These are phyloP conservation scores for Periconia sp. DNA, from an alignment of 2,329 filamentous ascomycete species.

Conservation along the genomic window DNA sequence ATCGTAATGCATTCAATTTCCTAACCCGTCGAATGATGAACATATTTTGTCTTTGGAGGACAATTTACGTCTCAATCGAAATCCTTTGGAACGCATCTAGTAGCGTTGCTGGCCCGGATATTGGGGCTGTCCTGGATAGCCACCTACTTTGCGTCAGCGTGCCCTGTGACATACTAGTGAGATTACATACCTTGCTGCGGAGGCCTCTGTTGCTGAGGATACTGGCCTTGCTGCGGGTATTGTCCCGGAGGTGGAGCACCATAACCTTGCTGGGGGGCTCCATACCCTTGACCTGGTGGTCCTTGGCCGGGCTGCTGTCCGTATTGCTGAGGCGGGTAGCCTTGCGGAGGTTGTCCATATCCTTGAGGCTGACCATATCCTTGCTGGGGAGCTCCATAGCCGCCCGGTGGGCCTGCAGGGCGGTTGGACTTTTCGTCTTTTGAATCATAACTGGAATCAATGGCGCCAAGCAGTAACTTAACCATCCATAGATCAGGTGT, in stretches of 20 bases:
- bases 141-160: too few relatives aligned
- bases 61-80: too few relatives aligned
- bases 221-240: slow-evolving; percentile 12
- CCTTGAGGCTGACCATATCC: slow-evolving; percentile 24
- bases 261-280: slow-evolving; percentile 22
- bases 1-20: too few relatives aligned
- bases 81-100: too few relatives aligned
- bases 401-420: slow-evolving; percentile 22
- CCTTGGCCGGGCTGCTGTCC: slow-evolving; percentile 7
- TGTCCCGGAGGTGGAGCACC: slow-evolving; percentile 15
- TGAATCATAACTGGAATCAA: slow-evolving; percentile 69
- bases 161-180: too few relatives aligned
- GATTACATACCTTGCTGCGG: too few relatives aligned
- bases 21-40: too few relatives aligned
- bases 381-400: slow-evolving; percentile 33
- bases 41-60: too few relatives aligned
- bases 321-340: slow-evolving; percentile 30
- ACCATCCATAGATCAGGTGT: slow-evolving; percentile 71
- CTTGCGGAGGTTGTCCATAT: slow-evolving; percentile 40
- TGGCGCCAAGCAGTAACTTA: slow-evolving; percentile 71
- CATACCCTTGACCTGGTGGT: slow-evolving; percentile 20
- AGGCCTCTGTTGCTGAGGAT: slow-evolving; percentile 11
- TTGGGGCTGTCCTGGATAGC: not conserved
- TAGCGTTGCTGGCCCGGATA: slow-evolving; percentile 19
- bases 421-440: slow-evolving; percentile 66